Base-by-base conservation (phyloP, 352 stramenopile genomes). In the Paralagenidium karlingii region DNA sequence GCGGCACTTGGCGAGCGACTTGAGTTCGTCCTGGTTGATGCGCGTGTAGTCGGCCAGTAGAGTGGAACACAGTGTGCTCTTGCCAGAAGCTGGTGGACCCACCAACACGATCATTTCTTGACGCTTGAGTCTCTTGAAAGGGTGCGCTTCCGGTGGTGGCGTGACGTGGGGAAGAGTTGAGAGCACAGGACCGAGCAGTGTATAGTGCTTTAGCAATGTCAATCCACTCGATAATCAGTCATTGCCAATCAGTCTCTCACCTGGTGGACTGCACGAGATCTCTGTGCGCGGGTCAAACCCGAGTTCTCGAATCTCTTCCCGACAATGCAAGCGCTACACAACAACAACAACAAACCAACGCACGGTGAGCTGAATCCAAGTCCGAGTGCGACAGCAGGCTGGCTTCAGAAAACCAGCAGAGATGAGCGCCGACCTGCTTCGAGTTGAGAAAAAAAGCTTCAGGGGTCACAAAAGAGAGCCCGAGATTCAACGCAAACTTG, bases 401-500 rank as follows among this genome's bases (percentile, higher is more conserved):
- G 13, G 13, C 13, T 33, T 13, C 13, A 33, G 28, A 16, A 33
- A n/a, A n/a, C n/a, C n/a, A n/a, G n/a, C n/a, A n/a, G 21, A 24
- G 12, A 25, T 43, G 11, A 56, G 24, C 5, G 53, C n/a, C n/a
- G n/a, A n/a, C n/a, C n/a, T n/a, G 75, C 32, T 70, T 84, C 1
- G 66, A 71, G 16, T 53, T 43, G 20, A 89, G 37, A 36, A 95
- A 94, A 7, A 94, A 57, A 32, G 62, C 62, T 40, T 95, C 81
- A 3, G 84, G 82, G 1, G 82, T 94, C 32, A 73, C 55, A 51
- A 95, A 94, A 20, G 47, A 45, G 21, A 95, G 33, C 0, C 61
- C 61, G n/a, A 78, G 45, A 53, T 95, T 95, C 5, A 93, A 49
- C 11, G 84, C 82, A 38, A 94, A 91, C 49, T 90, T 88, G 54